Percentiles rank a stretch among this genome's conserved stretches.
Conservation (phyloP, 495 filamentous ascomycete species). For the Daldinia bambusicola region DNA sequence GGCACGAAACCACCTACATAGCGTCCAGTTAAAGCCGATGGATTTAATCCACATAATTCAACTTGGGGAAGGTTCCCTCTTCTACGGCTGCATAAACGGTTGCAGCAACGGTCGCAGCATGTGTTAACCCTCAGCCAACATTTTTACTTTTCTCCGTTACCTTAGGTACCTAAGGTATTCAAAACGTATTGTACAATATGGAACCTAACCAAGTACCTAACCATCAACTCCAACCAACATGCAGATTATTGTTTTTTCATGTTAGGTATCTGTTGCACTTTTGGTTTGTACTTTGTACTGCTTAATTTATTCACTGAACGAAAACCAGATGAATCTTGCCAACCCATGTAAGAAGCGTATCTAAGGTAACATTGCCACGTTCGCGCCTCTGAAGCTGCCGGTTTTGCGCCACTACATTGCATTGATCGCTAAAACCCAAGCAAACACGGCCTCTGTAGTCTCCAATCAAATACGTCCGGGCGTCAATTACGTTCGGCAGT, state of each 20-base stretch:
- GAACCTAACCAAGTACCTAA: too few relatives aligned
- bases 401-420: slow-evolving; percentile 3
- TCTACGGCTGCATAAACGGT: slow-evolving; percentile 30
- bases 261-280: too few relatives aligned
- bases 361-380: not conserved
- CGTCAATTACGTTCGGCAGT: slow-evolving; percentile 8
- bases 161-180: not conserved
- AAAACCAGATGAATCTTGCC: not conserved
- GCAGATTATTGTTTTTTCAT: too few relatives aligned
- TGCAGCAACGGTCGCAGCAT: slow-evolving; percentile 12
- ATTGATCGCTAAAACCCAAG: slow-evolving; percentile 19
- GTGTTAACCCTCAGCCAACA: slow-evolving; percentile 20
- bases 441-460: slow-evolving; percentile 5
- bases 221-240: slow-evolving; percentile 7
- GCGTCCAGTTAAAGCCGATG: not conserved
- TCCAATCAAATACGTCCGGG: slow-evolving; percentile 10
- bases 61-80: not conserved
- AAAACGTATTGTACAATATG: too few relatives aligned
- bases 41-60: not conserved
- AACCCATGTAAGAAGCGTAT: not conserved
- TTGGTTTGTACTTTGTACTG: too few relatives aligned
- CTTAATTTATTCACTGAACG: not conserved
- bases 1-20: not conserved
- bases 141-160: not conserved
- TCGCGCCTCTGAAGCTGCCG: slow-evolving; percentile 6